Base-by-base conservation (phyloP, 2,329 filamentous ascomycete species). In the Phaeosphaeria sp. region DNA sequence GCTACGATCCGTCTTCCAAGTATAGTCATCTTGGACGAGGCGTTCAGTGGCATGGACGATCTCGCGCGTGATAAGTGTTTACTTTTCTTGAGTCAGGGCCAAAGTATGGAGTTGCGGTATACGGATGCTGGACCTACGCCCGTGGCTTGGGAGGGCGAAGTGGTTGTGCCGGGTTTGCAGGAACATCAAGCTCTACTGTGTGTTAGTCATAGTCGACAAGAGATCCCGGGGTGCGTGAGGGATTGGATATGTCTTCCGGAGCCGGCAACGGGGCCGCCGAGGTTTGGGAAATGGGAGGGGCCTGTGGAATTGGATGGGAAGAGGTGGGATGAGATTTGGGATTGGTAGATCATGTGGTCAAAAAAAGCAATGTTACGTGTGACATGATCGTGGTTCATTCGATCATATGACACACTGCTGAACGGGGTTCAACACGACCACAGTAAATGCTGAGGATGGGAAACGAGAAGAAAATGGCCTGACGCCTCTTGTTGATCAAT, bases 201-300 rank as follows among this genome's bases (percentile, higher is more conserved):
- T 63, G 94, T 98, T 58, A 95, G 92, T 60, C 95, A 99, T 78
- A 84, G 94, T 59, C 89, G 88, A 61, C 93, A 97, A 68, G 95
- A 99, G 77, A 90, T 98, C 10, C 95, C 95, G 0, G 88, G 89
- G 50, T 89, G 89, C 64, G 85, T 97, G 22, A 81, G 92, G 47
- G 88, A 96, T 72, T 98, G 91, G 90, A 82, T 98, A 50, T 93
- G 91, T 73, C 80, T 97, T 27, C 93, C 94, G 1, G 90, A 93
- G 76, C 84, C 89, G 3, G 90, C 89, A 52, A 86, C 86, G 1
- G 85, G 85, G 1, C 77, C 83, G 17, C 87, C 90, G 10, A 82
- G 89, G 53, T 88, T 89, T 68, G 91, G 91, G 1, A 80, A 81
- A 36, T 79, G 92, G 21, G 79, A 85, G 48, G 87, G 87, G 1